These are phyloP conservation scores for Marasmius fiardii DNA, from an alignment of 1,284 basidiomycete genomes.

Conservation along the genomic window DNA sequence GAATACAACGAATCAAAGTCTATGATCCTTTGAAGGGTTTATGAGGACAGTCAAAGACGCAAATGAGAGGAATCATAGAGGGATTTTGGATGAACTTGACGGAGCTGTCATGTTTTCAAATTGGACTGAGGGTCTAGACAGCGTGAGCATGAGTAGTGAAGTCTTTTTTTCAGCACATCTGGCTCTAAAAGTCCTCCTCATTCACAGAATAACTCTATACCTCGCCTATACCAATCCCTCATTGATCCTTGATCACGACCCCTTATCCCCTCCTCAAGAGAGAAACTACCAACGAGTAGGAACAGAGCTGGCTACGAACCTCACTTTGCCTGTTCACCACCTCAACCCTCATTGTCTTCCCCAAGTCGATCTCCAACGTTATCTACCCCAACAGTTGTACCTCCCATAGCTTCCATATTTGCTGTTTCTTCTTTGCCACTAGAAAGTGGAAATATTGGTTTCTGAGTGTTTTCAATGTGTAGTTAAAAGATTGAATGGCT, in stretches of 20 bases:
- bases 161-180: too few relatives aligned
- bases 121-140: background rate
- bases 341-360: constrained; percentile 19
- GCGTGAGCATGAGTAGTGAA: too few relatives aligned
- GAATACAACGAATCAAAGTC: constrained; percentile 23
- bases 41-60: constrained; percentile 50
- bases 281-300: background rate
- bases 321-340: constrained; percentile 14
- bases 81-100: constrained; percentile 62
- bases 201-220: background rate
- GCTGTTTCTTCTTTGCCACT: constrained; percentile 10
- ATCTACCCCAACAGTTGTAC: constrained; percentile 23
- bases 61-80: constrained; percentile 45
- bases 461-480: too few relatives aligned
- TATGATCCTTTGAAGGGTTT: constrained; percentile 59
- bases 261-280: constrained; percentile 24
- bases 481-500: too few relatives aligned
- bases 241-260: constrained; percentile 35
- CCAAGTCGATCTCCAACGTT: constrained; percentile 20
- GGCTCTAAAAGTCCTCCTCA: background rate
- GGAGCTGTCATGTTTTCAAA: constrained; percentile 56
- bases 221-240: constrained; percentile 12
- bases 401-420: constrained; percentile 20
- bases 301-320: background rate
- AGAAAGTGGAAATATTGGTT: background rate